Base-by-base conservation (phyloP, 768 basidiomycete genomes). In the Lentinula sp. region DNA sequence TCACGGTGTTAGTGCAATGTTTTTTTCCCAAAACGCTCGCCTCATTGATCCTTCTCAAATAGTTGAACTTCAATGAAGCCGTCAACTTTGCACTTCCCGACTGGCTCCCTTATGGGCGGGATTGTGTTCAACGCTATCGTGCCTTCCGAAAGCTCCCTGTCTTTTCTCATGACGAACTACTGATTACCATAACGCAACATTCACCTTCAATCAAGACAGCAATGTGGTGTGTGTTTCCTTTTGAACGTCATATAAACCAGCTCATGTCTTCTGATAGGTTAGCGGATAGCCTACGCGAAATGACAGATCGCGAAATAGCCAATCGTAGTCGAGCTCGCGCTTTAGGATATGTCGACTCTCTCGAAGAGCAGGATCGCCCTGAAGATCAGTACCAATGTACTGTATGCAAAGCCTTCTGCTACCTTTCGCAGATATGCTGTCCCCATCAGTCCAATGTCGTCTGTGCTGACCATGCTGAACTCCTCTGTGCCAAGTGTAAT, bases 41-140 rank as follows among this genome's bases (percentile, higher is more conserved):
- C 37, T 39, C 35, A 66, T 68, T 70, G 54, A 62, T 56, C 54
- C 59, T 62, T 68, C 66, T 39, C 16, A 8, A 41, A 16, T 68
- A 97, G 95, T 77, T 98, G 68, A 99, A 99, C 76, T 95, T 98
- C 79, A 98, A 98, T 72, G 97, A 98, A 77, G 97, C 96, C 3
- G 96, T 98, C 69, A 98, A 99, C 73, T 98, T 98, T 69, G 96
- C 97, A 10, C 78, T 97, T 32, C 93, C 95, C 28, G 94, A 98
- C 71, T 99, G 97, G 97, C 77, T 98, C 50, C 79, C 88, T 7
- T 85, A 84, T 64, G 97, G 92, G 39, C 83, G 90, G 43, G 91
- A 91, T 60, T 97, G 94, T 69, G 93, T 95, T 12, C 81, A 87
- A 68, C 84, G 92, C 46, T 98, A 99, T 72, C 86, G 92, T 67